Percentiles rank a stretch among this genome's conserved stretches.
phyloP scores from a whole-genome alignment of 768 basidiomycete species.

The Dendrothele bispora region DNA sequence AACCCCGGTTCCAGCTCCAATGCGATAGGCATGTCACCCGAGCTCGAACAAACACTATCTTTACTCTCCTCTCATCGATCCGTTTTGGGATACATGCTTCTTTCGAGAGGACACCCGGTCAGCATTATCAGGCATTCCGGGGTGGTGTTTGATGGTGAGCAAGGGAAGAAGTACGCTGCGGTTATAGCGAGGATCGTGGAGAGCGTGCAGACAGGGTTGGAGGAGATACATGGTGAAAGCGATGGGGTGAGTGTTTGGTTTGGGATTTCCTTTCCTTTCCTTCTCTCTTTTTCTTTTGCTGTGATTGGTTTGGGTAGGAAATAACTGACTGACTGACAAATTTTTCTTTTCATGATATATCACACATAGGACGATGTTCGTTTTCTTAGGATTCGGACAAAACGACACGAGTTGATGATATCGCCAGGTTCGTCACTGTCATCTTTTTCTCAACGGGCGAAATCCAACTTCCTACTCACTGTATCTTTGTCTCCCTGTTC shows the following conservation, averaged over 20 bases:
- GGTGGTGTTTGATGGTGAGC: slow-evolving; percentile 84
- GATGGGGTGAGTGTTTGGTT: slow-evolving; percentile 48
- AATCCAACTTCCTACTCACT: background rate
- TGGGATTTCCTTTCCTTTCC: too few relatives aligned
- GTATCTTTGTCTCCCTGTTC: background rate
- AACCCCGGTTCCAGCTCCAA: slow-evolving; percentile 16
- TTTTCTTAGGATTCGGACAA: slow-evolving; percentile 90
- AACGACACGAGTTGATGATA: slow-evolving; percentile 91
- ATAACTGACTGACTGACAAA: background rate
- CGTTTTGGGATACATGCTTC: slow-evolving; percentile 83
- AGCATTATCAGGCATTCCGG: slow-evolving; percentile 85
- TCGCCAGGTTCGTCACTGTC: slow-evolving; percentile 68
- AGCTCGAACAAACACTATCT: slow-evolving; percentile 78
- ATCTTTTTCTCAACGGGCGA: background rate
- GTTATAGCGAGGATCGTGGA: slow-evolving; percentile 77
- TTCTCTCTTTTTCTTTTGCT: background rate
- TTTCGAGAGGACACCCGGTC: slow-evolving; percentile 69
- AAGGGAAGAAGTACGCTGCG: slow-evolving; percentile 72
- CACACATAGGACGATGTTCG: slow-evolving; percentile 88
- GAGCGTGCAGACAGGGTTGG: slow-evolving; percentile 74
- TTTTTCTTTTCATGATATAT: background rate
- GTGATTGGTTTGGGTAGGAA: too few relatives aligned
- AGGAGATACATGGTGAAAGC: slow-evolving; percentile 66
- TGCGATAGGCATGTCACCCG: slow-evolving; percentile 54
- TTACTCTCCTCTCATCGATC: slow-evolving; percentile 79